Base-by-base conservation (phyloP, 2,329 filamentous ascomycete species). In the Orbilia brochopaga region DNA sequence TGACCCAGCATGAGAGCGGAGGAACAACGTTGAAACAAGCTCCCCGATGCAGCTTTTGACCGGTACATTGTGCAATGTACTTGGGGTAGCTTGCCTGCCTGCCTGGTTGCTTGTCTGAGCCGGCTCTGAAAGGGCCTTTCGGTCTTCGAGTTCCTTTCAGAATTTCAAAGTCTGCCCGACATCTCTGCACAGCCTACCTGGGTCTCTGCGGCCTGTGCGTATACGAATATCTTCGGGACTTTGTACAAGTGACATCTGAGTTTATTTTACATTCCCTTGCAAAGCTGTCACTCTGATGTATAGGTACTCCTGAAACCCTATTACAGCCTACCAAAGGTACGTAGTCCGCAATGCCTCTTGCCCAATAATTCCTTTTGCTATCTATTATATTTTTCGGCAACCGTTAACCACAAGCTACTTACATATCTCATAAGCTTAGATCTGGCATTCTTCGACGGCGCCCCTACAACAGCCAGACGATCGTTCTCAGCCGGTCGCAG, bases 401-500 rank as follows among this genome's bases (percentile, higher is more conserved):
- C 54, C 59, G 21, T 42, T 51, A 35, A 60, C n/a, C n/a, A n/a
- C n/a, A n/a, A n/a, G n/a, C n/a, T n/a, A n/a, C n/a, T n/a, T 15
- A 21, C 64, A 54, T 65, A 72, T 72, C 60, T 72, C 60, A 61
- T 64, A 65, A 72, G 67, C 67, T 60, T 72, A 59, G 42, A 32
- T 32, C 3, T 32, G 8, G 27, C 27, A 32, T 4, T 32, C 27
- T 63, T 42, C 48, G 54, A 64, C 66, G 62, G 67, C 60, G 52
- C 67, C 60, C n/a, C n/a, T n/a, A 57, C 55, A 53, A 15, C 21
- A 51, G 55, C 67, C 55, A 72, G 67, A 54, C 60, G 67, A 72
- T 72, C 60, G 61, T 21, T 19, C 46, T 51, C 55, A 56, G 56
- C 55, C 35, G 53, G 67, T 70, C 60, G 67, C 60, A 64, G 67